Evolutionary conservation across 768 basidiomycete genomes (phyloP), one percentile per base, ranked within the genome.

Genomic region (Termitomyces sp.): DNA sequence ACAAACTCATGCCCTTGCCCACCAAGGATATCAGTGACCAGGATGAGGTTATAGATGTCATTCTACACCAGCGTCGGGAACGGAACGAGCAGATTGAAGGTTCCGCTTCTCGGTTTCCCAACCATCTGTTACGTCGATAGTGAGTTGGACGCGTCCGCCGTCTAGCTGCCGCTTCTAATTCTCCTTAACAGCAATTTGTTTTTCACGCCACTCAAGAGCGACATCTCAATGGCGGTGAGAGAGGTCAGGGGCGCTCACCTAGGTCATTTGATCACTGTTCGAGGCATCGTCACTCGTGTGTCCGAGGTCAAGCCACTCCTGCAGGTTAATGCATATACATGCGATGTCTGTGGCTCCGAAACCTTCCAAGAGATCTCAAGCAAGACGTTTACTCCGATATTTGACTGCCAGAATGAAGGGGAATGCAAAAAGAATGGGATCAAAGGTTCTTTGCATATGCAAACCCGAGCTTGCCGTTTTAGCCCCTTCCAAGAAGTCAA

Each of bases 231-330:
- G 68, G 94, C 97, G 37, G 97, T 98, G 16, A 87, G 97, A 52
- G 87, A 96, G 46, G 93, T 98, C 44, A 88, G 85, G 63, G 92
- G 94, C 14, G 65, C 74, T 8, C 87, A 93, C 60, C 82, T 98
- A n/a, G 97, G 97, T 47, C 87, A 83, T 61, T 78, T 98, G 58
- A 96, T 99, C 70, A 98, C 94, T 34, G 92, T 96, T 61, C 91
- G 95, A 42, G 97, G 97, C 55, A 98, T 99, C 63, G 94, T 98
- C 53, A 99, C 94, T 31, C 94, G 97, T 60, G 94, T 99, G 4
- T 98, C 95, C 3, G 97, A 98, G 76, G 97, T 99, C 69, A 98
- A 98, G 69, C 97, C 97, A 10, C 85, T 98, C 18, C 83, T 99
- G 14, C 88, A 92, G 68, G 94, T 98, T 67, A 97, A 96, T 72